Evolutionary conservation across 805 yeast genomes (phyloP).

Genomic region (Ogataea pignaliae): DNA sequence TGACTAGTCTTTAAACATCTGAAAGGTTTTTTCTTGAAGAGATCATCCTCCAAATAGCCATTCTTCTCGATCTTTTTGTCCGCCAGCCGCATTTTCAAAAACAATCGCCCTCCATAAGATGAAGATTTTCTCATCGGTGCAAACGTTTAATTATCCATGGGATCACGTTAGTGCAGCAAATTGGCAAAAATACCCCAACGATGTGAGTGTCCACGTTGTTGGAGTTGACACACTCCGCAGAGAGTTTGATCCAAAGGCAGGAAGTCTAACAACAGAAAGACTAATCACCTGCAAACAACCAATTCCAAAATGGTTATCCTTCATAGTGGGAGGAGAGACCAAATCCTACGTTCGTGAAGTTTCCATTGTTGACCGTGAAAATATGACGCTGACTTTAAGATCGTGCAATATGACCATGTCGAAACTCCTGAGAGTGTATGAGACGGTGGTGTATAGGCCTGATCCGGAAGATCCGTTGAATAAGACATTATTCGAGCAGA

Average conservation of each 20-base stretch:
- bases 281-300: conserved; percentile 84
- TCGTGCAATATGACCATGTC: conserved; percentile 84
- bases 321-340: conserved; percentile 67
- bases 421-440: conserved; percentile 72
- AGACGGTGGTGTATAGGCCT: conserved; percentile 79
- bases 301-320: conserved; percentile 76
- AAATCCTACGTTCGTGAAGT: conserved; percentile 84
- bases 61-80: no score
- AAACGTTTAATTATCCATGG: conserved; percentile 81
- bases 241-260: conserved; percentile 51
- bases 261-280: conserved; percentile 72
- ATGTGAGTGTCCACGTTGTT: conserved; percentile 83
- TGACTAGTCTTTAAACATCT: no score
- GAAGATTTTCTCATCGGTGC: conserved; percentile 74
- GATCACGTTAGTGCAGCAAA: conserved; percentile 92
- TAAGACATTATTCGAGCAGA: conserved; percentile 68
- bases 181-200: conserved; percentile 97
- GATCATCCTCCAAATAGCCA: no score
- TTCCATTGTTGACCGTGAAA: conserved; percentile 69
- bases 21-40: no score
- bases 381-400: conserved; percentile 66
- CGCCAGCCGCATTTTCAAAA: no score
- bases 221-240: conserved; percentile 87
- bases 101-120: conserved; percentile 32
- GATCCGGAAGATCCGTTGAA: conserved; percentile 45